Percentiles rank a stretch among this genome's conserved stretches.
Evolutionary conservation across 768 basidiomycete genomes (phyloP).

Genomic region (Xerocomus brunneocitrinus): DNA sequence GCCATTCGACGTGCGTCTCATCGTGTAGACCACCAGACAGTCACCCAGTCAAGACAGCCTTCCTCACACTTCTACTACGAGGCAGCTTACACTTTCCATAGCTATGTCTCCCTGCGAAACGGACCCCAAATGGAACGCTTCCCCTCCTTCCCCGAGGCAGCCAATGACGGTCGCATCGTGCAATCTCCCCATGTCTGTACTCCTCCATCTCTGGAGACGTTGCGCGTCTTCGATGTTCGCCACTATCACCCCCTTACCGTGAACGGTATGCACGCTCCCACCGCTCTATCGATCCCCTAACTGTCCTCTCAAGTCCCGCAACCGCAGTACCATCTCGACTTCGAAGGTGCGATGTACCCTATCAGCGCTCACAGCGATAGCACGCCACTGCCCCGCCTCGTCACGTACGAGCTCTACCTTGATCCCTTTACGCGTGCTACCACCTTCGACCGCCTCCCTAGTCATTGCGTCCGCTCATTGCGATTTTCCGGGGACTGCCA

Average conservation of each 20-base stretch:
- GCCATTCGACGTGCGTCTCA: conserved; percentile 30
- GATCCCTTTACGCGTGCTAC: conserved; percentile 26
- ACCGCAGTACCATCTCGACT: conserved; percentile 23
- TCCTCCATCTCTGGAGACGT: conserved; percentile 20
- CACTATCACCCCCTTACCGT: conserved; percentile 18
- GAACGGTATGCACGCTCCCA: conserved; percentile 7
- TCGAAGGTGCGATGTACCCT: conserved; percentile 39
- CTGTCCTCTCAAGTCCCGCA: conserved; percentile 13
- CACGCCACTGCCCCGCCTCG: conserved; percentile 12
- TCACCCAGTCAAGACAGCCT: conserved; percentile 28
- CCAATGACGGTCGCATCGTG: too few relatives aligned
- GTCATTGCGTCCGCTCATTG: conserved; percentile 24
- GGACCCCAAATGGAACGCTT: conserved; percentile 33
- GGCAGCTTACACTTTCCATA: conserved; percentile 12
- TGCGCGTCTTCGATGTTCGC: conserved; percentile 34
- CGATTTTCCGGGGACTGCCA: conserved; percentile 34
- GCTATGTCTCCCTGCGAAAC: conserved; percentile 36
- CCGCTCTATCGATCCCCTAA: neutral
- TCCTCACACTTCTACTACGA: conserved; percentile 31
- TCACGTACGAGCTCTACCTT: conserved; percentile 33
- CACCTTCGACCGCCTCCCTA: conserved; percentile 28
- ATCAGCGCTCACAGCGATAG: neutral
- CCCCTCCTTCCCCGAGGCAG: conserved; percentile 15
- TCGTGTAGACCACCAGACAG: conserved; percentile 25
- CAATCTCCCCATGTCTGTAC: conserved; percentile 8